Percentiles rank a stretch among this genome's conserved stretches.
phyloP scores from a whole-genome alignment of 331 rosid species.

The Malus hybrid region DNA sequence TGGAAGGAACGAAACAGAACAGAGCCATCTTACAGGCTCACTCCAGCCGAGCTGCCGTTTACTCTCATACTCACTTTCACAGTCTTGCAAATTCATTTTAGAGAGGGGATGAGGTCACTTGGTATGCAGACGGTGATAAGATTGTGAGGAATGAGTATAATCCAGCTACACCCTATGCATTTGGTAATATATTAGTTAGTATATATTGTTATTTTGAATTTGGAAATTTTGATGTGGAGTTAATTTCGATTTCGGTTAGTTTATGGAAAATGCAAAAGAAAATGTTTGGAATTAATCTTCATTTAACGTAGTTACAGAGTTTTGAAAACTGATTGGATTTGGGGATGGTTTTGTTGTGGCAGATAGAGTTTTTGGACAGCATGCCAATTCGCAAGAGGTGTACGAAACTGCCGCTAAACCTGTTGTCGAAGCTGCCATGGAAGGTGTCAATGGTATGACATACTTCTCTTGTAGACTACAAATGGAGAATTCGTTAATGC shows the following conservation, averaged over 20 bases:
- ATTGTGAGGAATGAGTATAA: conserved; percentile 86
- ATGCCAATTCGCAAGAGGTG: conserved; percentile 69
- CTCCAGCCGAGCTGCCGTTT: too few relatives aligned
- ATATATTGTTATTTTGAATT: conserved; percentile 2
- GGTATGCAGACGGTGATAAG: conserved; percentile 96
- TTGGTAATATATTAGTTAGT: conserved; percentile 40
- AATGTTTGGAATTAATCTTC: background rate
- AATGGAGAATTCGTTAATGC: background rate
- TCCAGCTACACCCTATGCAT: conserved; percentile 91
- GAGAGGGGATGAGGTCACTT: conserved; percentile 88
- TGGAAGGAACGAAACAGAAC: too few relatives aligned
- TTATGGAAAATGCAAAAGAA: background rate
- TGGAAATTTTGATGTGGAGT: conserved; percentile 1
- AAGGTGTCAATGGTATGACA: conserved; percentile 84
- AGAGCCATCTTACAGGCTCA: too few relatives aligned
- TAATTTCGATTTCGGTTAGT: conserved; percentile 8
- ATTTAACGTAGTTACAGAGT: background rate
- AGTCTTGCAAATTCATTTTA: conserved; percentile 3
- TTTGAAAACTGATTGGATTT: conserved; percentile 25
- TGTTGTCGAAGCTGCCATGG: conserved; percentile 96
- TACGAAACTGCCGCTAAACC: conserved; percentile 98
- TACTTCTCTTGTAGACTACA: conserved; percentile 1
- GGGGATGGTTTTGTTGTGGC: conserved; percentile 31
- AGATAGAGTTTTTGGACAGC: conserved; percentile 96
- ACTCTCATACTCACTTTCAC: too few relatives aligned